These are phyloP conservation scores for Crassisporium funariophilum DNA, from an alignment of 768 basidiomycete genomes.

Conservation along the genomic window DNA sequence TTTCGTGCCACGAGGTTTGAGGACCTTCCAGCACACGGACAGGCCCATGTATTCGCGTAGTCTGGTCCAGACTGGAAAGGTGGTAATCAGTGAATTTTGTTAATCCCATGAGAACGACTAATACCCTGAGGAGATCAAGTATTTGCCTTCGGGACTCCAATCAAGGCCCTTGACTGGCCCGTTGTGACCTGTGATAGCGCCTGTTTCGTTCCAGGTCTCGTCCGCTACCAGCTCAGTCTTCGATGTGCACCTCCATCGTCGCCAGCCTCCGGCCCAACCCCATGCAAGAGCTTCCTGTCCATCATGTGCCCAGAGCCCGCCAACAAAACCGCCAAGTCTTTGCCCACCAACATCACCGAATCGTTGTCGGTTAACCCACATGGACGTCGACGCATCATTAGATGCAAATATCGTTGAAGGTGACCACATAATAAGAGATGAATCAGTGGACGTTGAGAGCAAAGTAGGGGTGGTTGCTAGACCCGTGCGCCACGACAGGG, in stretches of 20 bases:
- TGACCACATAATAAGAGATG: conserved; percentile 94
- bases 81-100: neutral
- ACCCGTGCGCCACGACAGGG: conserved; percentile 77
- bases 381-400: conserved; percentile 49
- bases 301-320: conserved; percentile 74
- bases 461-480: conserved; percentile 46
- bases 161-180: conserved; percentile 76
- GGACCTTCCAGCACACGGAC: conserved; percentile 17
- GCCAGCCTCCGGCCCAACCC: conserved; percentile 96
- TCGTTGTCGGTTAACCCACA: conserved; percentile 90
- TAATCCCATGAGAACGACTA: conserved; percentile 21
- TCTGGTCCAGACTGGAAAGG: conserved; percentile 77
- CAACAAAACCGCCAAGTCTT: conserved; percentile 89
- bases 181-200: conserved; percentile 86
- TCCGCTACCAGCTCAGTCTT: conserved; percentile 20
- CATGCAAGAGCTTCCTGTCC: conserved; percentile 74
- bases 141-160: conserved; percentile 89
- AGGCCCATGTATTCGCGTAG: conserved; percentile 83
- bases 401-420: conserved; percentile 55
- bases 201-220: conserved; percentile 71
- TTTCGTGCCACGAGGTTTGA: conserved; percentile 70
- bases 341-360: conserved; percentile 96
- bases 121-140: conserved; percentile 84
- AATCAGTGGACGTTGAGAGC: conserved; percentile 93
- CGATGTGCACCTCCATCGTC: conserved; percentile 69